Base-by-base conservation (phyloP, 257 asterid genomes). In the Echites panduratus region DNA sequence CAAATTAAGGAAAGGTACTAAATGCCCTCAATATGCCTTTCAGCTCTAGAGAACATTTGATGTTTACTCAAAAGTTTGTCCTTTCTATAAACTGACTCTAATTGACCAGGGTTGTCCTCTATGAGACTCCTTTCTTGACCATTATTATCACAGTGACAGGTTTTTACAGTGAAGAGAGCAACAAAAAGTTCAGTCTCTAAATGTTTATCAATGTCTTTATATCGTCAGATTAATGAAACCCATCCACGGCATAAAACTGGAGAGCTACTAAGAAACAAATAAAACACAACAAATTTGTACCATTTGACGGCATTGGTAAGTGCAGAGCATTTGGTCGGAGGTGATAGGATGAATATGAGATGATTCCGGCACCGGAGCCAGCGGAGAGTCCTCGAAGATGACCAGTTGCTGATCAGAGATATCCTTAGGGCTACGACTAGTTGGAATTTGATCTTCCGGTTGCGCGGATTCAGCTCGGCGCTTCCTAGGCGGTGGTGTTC, bases 221-320 rank as follows among this genome's bases (percentile, higher is more conserved):
- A 50, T 19, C 9, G 16, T 26, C 13, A 27, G 0, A 1, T 14
- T 24, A 3, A n/a, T n/a, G 61, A 54, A 4, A 27, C 8, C 41
- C 65, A 59, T 26, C 64, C 20, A 59, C 8, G 19, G 13, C 3
- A 43, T 11, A 48, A 63, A 56, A 7, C 11, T 13, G 4, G 9
- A 56, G 59, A 3, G 22, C 27, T n/a, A 10, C 26, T 22, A 63
- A 32, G 14, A 68, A 56, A 56, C 16, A 53, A n/a, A 29, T n/a
- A 52, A n/a, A 53, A 54, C 2, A 78, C 17, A 41, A 69, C 9
- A 70, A 72, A 17, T 49, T 11, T 48, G 26, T 82, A 92, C 99
- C 98, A 92, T 92, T 84, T 95, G 99, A 44, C 98, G 98, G 79
- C 99, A 95, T 78, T 95, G 99, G 73, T 92, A 95, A 64, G 99